Evolutionary conservation across 192 early-diverging fungal genomes (phyloP), one percentile per base, ranked within the genome.

Genomic region (Mortierella antarctica): DNA sequence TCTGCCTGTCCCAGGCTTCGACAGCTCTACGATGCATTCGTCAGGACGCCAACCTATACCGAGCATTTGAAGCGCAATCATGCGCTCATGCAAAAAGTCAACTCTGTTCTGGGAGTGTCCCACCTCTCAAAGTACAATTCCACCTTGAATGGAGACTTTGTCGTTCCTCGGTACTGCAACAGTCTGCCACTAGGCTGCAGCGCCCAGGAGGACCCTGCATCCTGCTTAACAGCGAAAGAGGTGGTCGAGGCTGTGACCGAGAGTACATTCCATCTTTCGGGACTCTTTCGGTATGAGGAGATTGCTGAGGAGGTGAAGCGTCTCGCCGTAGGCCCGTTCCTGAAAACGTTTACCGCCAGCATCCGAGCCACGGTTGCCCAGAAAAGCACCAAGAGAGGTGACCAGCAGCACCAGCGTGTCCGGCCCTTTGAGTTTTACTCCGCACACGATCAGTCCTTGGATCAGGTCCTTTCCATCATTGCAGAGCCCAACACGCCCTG

Each of bases 371-470:
- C 65, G 12, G 17, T 17, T 2, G 20, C 50, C n/a, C 9, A 40
- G 6, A 50, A 40, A 11, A 17, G 21, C 12, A 31, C 48, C 31
- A 13, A n/a, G 5, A 5, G 15, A 14, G 10, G 21, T 11, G 15
- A 48, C 31, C 23, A 57, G 8, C 23, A 88, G 54, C 88, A 94
- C 73, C 94, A 95, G 70, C 21, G 31, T 10, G 44, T 57, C 8
- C n/a, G 20, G n/a, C 56, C 55, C 20, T 74, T 90, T 55, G 84
- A 86, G 8, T 55, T 90, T 9, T 89, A 85, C 41, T 88, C 88
- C 8, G 87, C 73, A 1, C 88, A 89, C 44, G 89, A 89, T 59
- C 65, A 77, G 42, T 84, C 88, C 1, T 45, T 89, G 9, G 63
- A 76, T 42, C 84, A 85, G 11, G 58, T 89, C 11, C 59, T 88